Evolutionary conservation across 768 basidiomycete species (phyloP).

Genomic region (Nidularia pulvinata): DNA sequence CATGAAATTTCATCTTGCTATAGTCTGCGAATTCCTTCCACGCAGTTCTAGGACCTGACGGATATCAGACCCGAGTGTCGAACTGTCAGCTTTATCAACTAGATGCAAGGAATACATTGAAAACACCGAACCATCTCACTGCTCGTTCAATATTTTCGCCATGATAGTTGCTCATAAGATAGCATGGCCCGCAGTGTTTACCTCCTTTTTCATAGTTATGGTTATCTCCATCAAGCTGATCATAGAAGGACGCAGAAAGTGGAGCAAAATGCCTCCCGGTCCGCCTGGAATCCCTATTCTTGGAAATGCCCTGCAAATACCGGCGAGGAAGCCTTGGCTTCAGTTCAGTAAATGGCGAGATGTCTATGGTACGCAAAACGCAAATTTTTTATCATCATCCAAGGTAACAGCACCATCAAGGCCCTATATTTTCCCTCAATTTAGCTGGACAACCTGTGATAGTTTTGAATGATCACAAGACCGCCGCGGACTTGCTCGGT

Average conservation of each 20-base stretch:
- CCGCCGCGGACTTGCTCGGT: background rate
- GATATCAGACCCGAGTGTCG: no score
- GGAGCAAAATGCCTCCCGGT: slow-evolving; percentile 1
- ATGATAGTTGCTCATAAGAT: no score
- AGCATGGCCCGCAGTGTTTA: no score
- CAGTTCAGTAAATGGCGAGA: background rate
- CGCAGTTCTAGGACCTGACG: no score
- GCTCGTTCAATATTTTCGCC: no score
- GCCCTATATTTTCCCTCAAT: background rate
- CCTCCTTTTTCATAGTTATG: no score
- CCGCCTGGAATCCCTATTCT: slow-evolving; percentile 1
- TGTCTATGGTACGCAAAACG: background rate
- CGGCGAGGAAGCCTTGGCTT: background rate
- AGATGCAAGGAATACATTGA: no score
- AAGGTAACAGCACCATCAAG: background rate
- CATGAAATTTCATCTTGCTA: no score
- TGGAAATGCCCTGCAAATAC: background rate
- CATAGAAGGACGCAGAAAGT: background rate
- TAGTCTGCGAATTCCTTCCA: no score
- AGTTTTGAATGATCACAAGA: background rate
- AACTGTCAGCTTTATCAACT: no score
- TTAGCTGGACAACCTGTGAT: background rate
- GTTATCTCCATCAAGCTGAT: no score
- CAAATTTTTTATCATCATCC: background rate
- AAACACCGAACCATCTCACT: no score